Percentiles rank a stretch among this genome's conserved stretches.
These are phyloP conservation scores for Yarrowia bubula DNA, from an alignment of 805 yeast species.

Conservation along the genomic window DNA sequence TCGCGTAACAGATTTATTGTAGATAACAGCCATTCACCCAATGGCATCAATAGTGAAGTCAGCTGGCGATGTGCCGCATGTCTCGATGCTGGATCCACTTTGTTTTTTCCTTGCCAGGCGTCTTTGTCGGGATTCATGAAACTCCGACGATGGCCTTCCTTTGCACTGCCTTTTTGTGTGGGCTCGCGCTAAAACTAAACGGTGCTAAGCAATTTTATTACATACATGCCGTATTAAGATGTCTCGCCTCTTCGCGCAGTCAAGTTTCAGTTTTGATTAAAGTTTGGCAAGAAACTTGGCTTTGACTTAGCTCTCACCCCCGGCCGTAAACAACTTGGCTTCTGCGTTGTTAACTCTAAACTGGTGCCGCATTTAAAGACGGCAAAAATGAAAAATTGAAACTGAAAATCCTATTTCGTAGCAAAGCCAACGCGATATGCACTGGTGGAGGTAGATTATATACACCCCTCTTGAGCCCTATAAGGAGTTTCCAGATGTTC, in stretches of 20 bases:
- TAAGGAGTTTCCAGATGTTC: too few species aligned
- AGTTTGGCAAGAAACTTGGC: not conserved
- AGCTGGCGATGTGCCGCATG: too few species aligned
- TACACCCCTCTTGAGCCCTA: too few species aligned
- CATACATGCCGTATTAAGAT: not conserved
- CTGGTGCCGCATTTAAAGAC: not conserved
- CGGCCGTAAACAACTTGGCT: slow-evolving; percentile 17
- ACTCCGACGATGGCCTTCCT: not conserved
- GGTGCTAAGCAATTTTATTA: not conserved
- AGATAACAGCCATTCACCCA: too few species aligned
- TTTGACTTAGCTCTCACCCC: not conserved
- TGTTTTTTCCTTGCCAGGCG: too few species aligned
- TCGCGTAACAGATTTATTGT: too few species aligned
- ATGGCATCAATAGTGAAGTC: too few species aligned
- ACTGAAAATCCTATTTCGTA: too few species aligned
- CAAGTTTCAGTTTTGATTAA: not conserved
- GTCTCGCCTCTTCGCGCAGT: not conserved
- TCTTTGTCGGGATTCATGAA: not conserved
- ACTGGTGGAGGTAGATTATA: too few species aligned
- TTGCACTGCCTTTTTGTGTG: not conserved
- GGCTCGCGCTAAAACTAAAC: not conserved
- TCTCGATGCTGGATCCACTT: too few species aligned
- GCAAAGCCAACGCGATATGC: too few species aligned
- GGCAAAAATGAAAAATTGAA: too few species aligned
- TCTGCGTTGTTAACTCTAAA: slow-evolving; percentile 16